phyloP scores from a whole-genome alignment of 768 basidiomycete genomes.

The Auriscalpium vulgare region DNA sequence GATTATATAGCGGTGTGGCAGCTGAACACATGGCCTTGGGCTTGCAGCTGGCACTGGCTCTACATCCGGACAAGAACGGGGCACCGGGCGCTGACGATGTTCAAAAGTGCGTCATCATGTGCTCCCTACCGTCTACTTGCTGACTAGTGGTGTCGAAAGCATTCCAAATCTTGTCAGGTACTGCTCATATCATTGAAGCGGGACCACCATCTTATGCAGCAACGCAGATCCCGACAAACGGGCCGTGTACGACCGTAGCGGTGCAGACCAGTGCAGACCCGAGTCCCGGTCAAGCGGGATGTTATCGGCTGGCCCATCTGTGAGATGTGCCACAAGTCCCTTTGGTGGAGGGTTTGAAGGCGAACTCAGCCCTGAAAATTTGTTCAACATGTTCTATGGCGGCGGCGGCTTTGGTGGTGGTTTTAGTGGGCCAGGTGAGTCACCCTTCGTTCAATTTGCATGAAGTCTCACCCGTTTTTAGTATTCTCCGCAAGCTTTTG shows the following conservation, averaged over 20 bases:
- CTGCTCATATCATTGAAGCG: conserved; percentile 6
- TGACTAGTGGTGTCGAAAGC: conserved; percentile 90
- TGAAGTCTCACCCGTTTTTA: conserved; percentile 17
- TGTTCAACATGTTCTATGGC: conserved; percentile 98
- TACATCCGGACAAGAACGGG: conserved; percentile 92
- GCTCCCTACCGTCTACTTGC: conserved; percentile 7
- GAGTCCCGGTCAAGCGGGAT: conserved; percentile 73
- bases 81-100: conserved; percentile 97
- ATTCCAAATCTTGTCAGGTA: conserved; percentile 88
- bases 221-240: conserved; percentile 77
- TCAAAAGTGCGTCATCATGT: conserved; percentile 59
- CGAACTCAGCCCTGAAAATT: conserved; percentile 89
- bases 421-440: conserved; percentile 42
- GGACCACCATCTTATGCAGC: neutral
- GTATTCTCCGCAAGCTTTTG: conserved; percentile 79
- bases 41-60: conserved; percentile 72
- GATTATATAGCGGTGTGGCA: neutral
- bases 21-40: neutral
- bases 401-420: conserved; percentile 40
- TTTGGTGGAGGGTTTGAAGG: conserved; percentile 57
- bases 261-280: conserved; percentile 86
- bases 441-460: conserved; percentile 14
- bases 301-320: conserved; percentile 33
- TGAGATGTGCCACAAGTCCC: conserved; percentile 41
- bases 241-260: conserved; percentile 75